Conservation (phyloP, 2,329 filamentous ascomycete genomes). For the Sporothrix pseudoabietina region DNA sequence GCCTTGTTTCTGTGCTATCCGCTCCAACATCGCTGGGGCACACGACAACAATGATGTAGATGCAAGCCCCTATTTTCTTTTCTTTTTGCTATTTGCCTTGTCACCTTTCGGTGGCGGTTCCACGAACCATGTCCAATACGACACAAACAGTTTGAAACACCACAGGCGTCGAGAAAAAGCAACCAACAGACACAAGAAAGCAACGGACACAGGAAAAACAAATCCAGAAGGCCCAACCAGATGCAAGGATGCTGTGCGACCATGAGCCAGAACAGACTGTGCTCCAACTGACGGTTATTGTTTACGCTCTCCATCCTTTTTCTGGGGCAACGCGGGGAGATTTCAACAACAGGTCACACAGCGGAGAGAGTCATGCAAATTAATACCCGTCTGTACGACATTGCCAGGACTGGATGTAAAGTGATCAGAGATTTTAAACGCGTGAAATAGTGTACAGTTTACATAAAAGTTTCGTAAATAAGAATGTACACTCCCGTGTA, state of each 20-base stretch:
- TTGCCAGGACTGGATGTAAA: not conserved
- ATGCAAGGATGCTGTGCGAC: conserved; percentile 14
- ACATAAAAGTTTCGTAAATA: not conserved
- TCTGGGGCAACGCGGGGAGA: conserved; percentile 10
- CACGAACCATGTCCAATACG: conserved; percentile 1
- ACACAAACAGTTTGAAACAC: not conserved
- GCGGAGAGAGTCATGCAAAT: conserved; percentile 11
- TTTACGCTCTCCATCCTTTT: not conserved
- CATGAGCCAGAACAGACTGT: not conserved
- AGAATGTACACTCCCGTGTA: not conserved
- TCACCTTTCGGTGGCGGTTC: not conserved
- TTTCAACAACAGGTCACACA: not conserved
- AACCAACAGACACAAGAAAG: not conserved
- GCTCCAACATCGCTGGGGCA: not conserved
- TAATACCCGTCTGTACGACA: not conserved
- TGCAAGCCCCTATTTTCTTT: not conserved
- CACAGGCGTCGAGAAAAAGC: not conserved
- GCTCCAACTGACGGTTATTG: not conserved
- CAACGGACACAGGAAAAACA: not conserved
- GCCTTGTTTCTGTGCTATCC: not conserved
- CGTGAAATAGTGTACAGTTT: not conserved
- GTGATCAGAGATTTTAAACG: not conserved
- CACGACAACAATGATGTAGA: not conserved
- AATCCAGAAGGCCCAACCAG: not conserved
- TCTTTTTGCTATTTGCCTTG: not conserved